phyloP scores from a whole-genome alignment of 768 basidiomycete species.

The Mycena rosella region DNA sequence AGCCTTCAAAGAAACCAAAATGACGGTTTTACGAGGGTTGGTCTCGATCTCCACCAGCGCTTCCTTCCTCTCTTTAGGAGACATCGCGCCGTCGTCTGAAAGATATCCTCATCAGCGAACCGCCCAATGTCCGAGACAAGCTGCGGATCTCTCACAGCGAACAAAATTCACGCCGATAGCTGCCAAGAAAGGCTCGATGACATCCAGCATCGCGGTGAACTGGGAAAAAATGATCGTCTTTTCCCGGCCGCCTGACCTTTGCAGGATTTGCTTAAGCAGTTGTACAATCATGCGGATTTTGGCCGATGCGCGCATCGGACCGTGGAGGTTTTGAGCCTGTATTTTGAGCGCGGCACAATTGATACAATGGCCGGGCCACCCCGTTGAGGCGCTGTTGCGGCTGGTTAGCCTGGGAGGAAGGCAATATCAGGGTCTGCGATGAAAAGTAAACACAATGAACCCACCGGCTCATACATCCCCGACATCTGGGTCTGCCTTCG shows the following conservation, averaged over 20 bases:
- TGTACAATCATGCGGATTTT: conserved; percentile 88
- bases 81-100: conserved; percentile 91
- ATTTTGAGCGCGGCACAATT: conserved; percentile 69
- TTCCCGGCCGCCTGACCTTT: conserved; percentile 68
- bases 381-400: conserved; percentile 52
- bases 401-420: conserved; percentile 50
- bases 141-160: conserved; percentile 76
- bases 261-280: conserved; percentile 73
- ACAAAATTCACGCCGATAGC: conserved; percentile 77
- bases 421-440: neutral
- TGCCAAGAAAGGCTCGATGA: conserved; percentile 87
- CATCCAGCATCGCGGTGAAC: conserved; percentile 87
- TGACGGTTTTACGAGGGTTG: conserved; percentile 74
- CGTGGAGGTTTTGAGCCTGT: conserved; percentile 59
- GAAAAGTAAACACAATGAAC: neutral
- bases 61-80: conserved; percentile 77
- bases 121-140: conserved; percentile 6
- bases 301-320: conserved; percentile 81
- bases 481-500: conserved; percentile 69
- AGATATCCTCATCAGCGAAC: conserved; percentile 7
- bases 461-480: conserved; percentile 22
- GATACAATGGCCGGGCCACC: conserved; percentile 60
- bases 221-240: conserved; percentile 99
- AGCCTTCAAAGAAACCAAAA: conserved; percentile 96
- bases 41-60: conserved; percentile 79